Evolutionary conservation across 306 rosid species (phyloP).

Genomic region (Chamaecrista fasciculata): DNA sequence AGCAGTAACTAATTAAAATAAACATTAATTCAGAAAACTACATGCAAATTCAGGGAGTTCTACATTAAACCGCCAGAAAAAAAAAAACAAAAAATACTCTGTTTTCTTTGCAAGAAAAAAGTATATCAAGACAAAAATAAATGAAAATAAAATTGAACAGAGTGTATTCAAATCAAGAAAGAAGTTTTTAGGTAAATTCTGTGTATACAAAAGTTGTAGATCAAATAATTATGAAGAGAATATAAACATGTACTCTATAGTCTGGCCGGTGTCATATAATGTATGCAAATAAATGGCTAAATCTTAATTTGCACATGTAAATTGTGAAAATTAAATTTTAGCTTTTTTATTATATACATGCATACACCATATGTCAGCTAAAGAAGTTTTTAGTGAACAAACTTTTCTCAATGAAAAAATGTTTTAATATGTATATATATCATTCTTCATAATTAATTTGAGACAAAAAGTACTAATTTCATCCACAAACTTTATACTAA

Average conservation of each 20-base stretch:
- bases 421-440: not conserved
- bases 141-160: too few species aligned
- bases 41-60: not conserved
- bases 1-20: constrained; percentile 1
- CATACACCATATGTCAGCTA: not conserved
- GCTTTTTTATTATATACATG: not conserved
- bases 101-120: not conserved
- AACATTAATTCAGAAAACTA: constrained; percentile 3
- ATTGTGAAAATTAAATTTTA: not conserved
- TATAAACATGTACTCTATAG: not conserved
- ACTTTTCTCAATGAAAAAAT: not conserved
- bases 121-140: not conserved
- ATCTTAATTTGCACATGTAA: not conserved
- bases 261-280: too few species aligned
- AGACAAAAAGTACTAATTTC: too few species aligned
- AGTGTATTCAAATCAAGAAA: not conserved
- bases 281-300: too few species aligned
- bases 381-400: too few species aligned
- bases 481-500: too few species aligned
- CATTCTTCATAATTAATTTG: not conserved
- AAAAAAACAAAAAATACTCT: not conserved
- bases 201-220: not conserved
- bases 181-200: not conserved
- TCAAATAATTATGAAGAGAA: not conserved
- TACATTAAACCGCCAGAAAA: not conserved